Percentiles rank a stretch among this genome's conserved stretches.
Evolutionary conservation across 2,329 filamentous ascomycete species (phyloP).

Genomic region (Cladosporium phlei): DNA sequence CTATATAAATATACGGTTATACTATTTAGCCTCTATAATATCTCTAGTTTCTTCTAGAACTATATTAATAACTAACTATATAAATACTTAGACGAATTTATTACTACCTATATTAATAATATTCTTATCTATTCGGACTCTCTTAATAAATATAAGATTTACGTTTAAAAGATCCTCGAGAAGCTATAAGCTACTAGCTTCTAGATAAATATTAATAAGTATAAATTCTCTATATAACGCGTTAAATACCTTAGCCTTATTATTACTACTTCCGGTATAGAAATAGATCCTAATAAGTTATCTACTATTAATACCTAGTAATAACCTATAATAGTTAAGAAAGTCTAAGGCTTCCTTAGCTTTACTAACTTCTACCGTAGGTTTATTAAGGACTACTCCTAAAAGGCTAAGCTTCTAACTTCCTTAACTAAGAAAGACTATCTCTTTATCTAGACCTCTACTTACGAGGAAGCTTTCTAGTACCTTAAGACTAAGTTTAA

Average conservation of each 20-base stretch:
- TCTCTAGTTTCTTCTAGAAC: constrained; percentile 21
- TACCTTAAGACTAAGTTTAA: not conserved
- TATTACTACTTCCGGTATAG: constrained; percentile 24
- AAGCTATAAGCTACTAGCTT: constrained; percentile 20
- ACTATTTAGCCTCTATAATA: constrained; percentile 25
- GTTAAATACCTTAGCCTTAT: constrained; percentile 31
- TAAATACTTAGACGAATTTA: constrained; percentile 23
- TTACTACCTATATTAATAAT: constrained; percentile 25
- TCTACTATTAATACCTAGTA: constrained; percentile 19
- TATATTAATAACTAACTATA: constrained; percentile 25
- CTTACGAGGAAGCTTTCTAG: not conserved
- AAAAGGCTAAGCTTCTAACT: not conserved
- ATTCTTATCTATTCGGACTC: constrained; percentile 25
- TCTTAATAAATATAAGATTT: not conserved
- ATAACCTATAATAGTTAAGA: not conserved
- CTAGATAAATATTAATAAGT: constrained; percentile 23
- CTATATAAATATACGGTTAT: constrained; percentile 25
- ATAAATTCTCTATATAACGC: constrained; percentile 27
- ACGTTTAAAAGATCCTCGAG: constrained; percentile 19
- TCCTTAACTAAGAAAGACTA: not conserved
- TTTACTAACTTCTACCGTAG: not conserved
- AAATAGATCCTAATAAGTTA: constrained; percentile 27
- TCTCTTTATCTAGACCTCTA: not conserved
- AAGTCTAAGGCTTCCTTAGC: not conserved
- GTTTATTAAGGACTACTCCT: constrained; percentile 3